Evolutionary conservation across 768 basidiomycete genomes (phyloP).

Genomic region (Boletus bicolor): DNA sequence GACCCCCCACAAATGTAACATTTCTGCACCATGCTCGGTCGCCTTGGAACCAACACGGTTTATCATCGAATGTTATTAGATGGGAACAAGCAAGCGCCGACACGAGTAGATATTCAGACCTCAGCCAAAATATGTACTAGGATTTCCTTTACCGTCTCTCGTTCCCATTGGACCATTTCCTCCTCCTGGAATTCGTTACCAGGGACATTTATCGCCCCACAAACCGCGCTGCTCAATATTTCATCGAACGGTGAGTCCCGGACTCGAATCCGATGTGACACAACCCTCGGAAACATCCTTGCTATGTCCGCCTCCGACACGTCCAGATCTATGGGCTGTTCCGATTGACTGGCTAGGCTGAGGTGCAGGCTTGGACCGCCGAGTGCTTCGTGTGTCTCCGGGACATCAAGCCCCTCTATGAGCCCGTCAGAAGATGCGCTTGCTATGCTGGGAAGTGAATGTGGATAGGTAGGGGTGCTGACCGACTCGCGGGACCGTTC

Average conservation of each 20-base stretch:
- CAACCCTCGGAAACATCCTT: slow-evolving; percentile 65
- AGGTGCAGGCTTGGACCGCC: slow-evolving; percentile 4
- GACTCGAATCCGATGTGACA: slow-evolving; percentile 73
- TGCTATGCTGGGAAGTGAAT: slow-evolving; percentile 15
- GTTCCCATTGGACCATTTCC: slow-evolving; percentile 34
- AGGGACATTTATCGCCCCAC: slow-evolving; percentile 43
- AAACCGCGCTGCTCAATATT: slow-evolving; percentile 59
- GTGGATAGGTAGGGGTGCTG: slow-evolving; percentile 17
- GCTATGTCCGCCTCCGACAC: slow-evolving; percentile 75
- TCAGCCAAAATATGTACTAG: slow-evolving; percentile 55
- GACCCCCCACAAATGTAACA: neutral
- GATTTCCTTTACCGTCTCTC: slow-evolving; percentile 61
- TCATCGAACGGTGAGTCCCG: slow-evolving; percentile 70
- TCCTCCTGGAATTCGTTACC: slow-evolving; percentile 17
- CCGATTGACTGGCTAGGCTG: slow-evolving; percentile 6
- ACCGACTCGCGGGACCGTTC: slow-evolving; percentile 20
- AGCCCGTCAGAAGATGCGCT: slow-evolving; percentile 24
- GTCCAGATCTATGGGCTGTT: slow-evolving; percentile 41
- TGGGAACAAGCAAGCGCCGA: neutral
- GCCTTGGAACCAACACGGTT: neutral
- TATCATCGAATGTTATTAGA: neutral
- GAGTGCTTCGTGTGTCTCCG: slow-evolving; percentile 7
- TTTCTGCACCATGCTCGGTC: neutral
- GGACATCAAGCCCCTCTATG: slow-evolving; percentile 16
- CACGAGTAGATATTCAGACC: slow-evolving; percentile 34